These are phyloP conservation scores for Stagonosporopsis vannaccii DNA, from an alignment of 2,329 filamentous ascomycete species.

Conservation along the genomic window DNA sequence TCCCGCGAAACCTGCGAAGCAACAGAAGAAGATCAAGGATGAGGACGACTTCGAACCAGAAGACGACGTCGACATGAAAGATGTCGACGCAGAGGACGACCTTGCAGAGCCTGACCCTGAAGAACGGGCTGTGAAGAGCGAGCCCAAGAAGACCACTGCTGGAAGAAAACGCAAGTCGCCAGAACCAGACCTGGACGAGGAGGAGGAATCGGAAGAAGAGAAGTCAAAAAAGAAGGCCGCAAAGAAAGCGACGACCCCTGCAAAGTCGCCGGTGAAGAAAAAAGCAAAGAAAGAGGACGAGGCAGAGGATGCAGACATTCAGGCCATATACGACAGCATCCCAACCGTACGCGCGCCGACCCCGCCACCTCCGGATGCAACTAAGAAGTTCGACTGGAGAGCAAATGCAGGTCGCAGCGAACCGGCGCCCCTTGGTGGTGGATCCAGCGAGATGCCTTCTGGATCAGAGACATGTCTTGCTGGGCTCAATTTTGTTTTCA, in stretches of 20 bases:
- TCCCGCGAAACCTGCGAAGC: constrained; percentile 48
- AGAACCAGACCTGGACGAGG: constrained; percentile 59
- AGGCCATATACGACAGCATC: constrained; percentile 88
- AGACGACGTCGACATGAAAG: constrained; percentile 63
- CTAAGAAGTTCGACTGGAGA: constrained; percentile 81
- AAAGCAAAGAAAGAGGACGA: constrained; percentile 70
- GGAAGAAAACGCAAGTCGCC: constrained; percentile 65
- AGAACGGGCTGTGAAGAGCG: constrained; percentile 49
- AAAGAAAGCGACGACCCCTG: constrained; percentile 46
- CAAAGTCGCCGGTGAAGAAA: constrained; percentile 64
- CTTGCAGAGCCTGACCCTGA: constrained; percentile 55
- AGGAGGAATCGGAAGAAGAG: constrained; percentile 62
- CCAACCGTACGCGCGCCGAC: constrained; percentile 83
- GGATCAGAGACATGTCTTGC: constrained; percentile 89
- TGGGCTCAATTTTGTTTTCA: constrained; percentile 94
- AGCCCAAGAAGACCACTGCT: constrained; percentile 48
- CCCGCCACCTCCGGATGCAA: constrained; percentile 74
- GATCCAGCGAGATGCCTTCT: constrained; percentile 73
- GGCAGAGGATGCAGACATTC: constrained; percentile 73
- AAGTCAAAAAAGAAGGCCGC: constrained; percentile 64
- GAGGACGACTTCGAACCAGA: constrained; percentile 52
- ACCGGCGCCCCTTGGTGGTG: constrained; percentile 68
- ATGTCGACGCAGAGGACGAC: constrained; percentile 56
- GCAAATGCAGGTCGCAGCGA: constrained; percentile 64
- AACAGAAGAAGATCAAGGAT: constrained; percentile 55